Evolutionary conservation across 2,329 filamentous ascomycete species (phyloP), one percentile per base, ranked within the genome.

Genomic region (Diaporthe destruens): DNA sequence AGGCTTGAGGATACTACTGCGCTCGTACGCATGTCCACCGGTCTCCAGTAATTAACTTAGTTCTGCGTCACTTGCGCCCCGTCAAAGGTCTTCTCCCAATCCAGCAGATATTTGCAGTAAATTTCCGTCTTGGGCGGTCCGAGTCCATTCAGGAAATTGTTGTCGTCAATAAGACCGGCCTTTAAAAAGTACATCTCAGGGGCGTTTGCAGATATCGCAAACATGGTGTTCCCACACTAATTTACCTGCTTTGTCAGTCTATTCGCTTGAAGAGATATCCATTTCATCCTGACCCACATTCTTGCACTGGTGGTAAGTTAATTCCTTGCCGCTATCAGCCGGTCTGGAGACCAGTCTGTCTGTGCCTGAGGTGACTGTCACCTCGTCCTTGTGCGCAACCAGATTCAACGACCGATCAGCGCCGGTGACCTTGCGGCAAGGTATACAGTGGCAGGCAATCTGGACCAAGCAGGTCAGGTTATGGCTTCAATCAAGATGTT

Each of bases 381-480:
- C 39, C 25, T 57, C 59, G 23, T 54, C 39, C 16, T 36, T 54
- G 34, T 68, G 66, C 36, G 65, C 66, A 34, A 70, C 32, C 55
- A 72, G 65, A 14, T 72, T 72, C 6, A 72, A 18, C 20, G 66
- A 69, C 11, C 71, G 42, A 51, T 70, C 56, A 44, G 71, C 56
- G 49, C 71, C 71, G 18, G 47, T 70, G n/a, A 69, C 68, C 39
- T 72, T 72, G 65, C 71, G 71, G 49, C 71, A 72, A 23, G 66
- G 53, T 18, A 63, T 65, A 36, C 71, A 72, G 14, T 56, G 71
- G 47, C 66, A 72, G 14, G 71, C 65, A 25, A 70, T 25, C 71
- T 72, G 42, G 25, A 18, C 12, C 16, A 3, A 18, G 11, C 12
- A 20, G 25, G 47, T 66, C 61, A 66, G 61, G n/a, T 53, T 7